Evolutionary conservation across 257 asterid species (phyloP).

Genomic region (Misopates orontium): DNA sequence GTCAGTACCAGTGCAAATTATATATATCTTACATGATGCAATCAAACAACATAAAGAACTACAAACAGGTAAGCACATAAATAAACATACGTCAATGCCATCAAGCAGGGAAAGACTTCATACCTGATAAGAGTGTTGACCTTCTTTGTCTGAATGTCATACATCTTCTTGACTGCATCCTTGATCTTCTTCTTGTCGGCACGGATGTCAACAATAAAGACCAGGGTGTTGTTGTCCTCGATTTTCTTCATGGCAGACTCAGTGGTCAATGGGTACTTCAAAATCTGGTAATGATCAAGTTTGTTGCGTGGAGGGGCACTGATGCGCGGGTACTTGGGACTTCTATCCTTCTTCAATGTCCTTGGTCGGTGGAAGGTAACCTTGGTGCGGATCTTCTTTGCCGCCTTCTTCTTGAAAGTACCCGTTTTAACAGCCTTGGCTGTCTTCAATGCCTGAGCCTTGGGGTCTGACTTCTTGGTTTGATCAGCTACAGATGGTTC

Average conservation of each 20-base stretch:
- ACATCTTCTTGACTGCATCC: conserved; percentile 57
- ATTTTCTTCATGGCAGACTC: conserved; percentile 61
- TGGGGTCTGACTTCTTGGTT: conserved; percentile 44
- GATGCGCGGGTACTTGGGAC: conserved; percentile 52
- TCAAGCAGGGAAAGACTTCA: neutral
- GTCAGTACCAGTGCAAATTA: neutral
- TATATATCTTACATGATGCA: neutral
- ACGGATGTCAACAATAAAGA: conserved; percentile 50
- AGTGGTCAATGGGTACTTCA: conserved; percentile 49
- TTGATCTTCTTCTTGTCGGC: conserved; percentile 58
- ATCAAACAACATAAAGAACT: neutral
- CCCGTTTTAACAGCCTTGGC: conserved; percentile 51
- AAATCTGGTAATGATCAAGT: conserved; percentile 49
- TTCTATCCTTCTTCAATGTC: conserved; percentile 52
- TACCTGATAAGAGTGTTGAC: conserved; percentile 60
- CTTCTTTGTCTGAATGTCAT: conserved; percentile 50
- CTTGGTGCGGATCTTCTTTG: conserved; percentile 47
- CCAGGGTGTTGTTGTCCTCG: conserved; percentile 56
- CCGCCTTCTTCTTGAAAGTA: conserved; percentile 41
- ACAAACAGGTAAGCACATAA: neutral
- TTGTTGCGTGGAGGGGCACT: conserved; percentile 55
- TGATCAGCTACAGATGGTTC: conserved; percentile 32
- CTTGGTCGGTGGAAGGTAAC: conserved; percentile 52
- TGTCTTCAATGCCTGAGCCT: conserved; percentile 54
- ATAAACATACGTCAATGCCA: neutral